Evolutionary conservation across 2,329 filamentous ascomycete genomes (phyloP).

Genomic region (Colletotrichum acutatum): DNA sequence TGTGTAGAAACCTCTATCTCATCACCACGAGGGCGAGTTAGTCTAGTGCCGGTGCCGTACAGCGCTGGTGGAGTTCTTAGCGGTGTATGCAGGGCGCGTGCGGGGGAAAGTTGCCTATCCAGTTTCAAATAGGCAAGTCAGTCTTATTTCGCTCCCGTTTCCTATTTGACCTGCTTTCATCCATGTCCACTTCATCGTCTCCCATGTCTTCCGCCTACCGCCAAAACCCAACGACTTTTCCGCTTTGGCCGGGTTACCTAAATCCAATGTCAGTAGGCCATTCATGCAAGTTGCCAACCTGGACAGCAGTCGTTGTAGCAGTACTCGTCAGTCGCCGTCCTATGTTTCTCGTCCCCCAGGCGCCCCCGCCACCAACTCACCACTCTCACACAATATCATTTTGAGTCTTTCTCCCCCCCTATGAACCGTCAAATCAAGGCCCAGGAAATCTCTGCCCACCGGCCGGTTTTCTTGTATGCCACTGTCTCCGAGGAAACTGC

Average conservation of each 20-base stretch:
- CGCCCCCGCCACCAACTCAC: conserved; percentile 6
- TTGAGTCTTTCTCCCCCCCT: conserved; percentile 5
- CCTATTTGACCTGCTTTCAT: conserved; percentile 30
- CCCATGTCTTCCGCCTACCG: background rate
- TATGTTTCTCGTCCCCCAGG: no score
- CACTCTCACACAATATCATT: background rate
- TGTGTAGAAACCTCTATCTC: background rate
- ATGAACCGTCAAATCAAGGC: conserved; percentile 14
- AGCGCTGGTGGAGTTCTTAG: conserved; percentile 16
- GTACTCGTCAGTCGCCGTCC: background rate
- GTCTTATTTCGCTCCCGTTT: conserved; percentile 22
- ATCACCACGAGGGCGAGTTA: conserved; percentile 2
- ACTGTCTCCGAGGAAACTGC: background rate
- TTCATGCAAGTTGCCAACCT: background rate
- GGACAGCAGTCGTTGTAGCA: background rate
- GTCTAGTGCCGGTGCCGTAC: background rate
- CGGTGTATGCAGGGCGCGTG: conserved; percentile 13
- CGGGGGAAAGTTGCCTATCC: conserved; percentile 18
- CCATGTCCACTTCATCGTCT: conserved; percentile 1
- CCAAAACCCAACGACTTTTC: background rate
- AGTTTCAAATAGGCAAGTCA: conserved; percentile 10
- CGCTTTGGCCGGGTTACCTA: background rate
- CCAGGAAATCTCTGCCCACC: conserved; percentile 12
- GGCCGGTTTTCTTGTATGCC: conserved; percentile 7
- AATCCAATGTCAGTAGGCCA: background rate